Percentiles rank a stretch among this genome's conserved stretches.
Conservation (phyloP, 2,329 filamentous ascomycete species). For the Delphinella strobiligena region DNA sequence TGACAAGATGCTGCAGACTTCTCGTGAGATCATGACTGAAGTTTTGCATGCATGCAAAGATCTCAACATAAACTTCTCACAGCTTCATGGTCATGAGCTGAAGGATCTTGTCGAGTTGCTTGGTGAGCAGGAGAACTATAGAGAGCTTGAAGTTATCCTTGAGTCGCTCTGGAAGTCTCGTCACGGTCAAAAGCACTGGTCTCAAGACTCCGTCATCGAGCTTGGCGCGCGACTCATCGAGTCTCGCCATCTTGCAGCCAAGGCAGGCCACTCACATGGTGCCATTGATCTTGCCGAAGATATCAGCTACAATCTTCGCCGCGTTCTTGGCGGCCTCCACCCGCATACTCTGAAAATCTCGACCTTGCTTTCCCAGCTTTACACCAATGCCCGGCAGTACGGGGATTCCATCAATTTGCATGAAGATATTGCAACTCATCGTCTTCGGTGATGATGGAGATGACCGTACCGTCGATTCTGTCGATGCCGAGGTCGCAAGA, state of each 20-base stretch:
- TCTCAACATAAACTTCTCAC: slow-evolving; percentile 32
- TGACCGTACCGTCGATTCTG: slow-evolving; percentile 7
- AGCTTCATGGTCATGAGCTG: slow-evolving; percentile 33
- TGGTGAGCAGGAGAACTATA: slow-evolving; percentile 35
- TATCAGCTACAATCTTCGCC: slow-evolving; percentile 44
- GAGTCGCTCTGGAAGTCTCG: slow-evolving; percentile 35
- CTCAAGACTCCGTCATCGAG: slow-evolving; percentile 34
- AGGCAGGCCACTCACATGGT: slow-evolving; percentile 27
- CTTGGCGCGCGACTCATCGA: slow-evolving; percentile 42
- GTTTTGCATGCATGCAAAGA: slow-evolving; percentile 32
- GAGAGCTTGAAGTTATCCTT: slow-evolving; percentile 33
- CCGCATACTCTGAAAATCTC: slow-evolving; percentile 37
- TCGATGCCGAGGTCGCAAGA: slow-evolving; percentile 19
- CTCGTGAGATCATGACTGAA: slow-evolving; percentile 27
- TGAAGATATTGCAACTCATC: slow-evolving; percentile 19
- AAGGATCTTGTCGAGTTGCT: slow-evolving; percentile 35
- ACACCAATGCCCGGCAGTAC: slow-evolving; percentile 22
- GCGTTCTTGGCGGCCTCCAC: slow-evolving; percentile 38
- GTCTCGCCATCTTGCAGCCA: slow-evolving; percentile 36
- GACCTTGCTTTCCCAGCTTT: slow-evolving; percentile 38
- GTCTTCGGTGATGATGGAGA: slow-evolving; percentile 15
- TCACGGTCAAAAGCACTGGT: slow-evolving; percentile 34
- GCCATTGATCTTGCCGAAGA: slow-evolving; percentile 39
- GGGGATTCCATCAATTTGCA: slow-evolving; percentile 23
- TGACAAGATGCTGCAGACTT: slow-evolving; percentile 25